Base-by-base conservation (phyloP, 768 basidiomycete genomes). In the Amanita exitialis region DNA sequence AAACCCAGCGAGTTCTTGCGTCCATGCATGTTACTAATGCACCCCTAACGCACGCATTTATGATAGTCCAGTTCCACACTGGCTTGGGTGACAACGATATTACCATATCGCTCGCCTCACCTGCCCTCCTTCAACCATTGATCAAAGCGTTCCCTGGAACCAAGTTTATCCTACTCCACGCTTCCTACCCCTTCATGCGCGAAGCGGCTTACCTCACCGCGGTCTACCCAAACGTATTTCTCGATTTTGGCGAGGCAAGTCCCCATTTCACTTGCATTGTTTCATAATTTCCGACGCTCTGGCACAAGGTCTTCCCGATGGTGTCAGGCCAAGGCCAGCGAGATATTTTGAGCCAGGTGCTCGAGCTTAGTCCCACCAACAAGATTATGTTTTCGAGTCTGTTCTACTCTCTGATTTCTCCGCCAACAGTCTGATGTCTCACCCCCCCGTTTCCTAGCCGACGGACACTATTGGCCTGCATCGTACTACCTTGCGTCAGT, bases 11-110 rank as follows among this genome's bases (percentile, higher is more conserved):
- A 23, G 37, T 42, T 45, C 7, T 23, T 45, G 37, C 18, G 28
- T 16, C 16, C 4, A 34, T 32, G 34, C 44, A 25, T 36, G 30
- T 47, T 15, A 44, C 28, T 34, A 42, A 48, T 53, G 21, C 44
- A 35, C 28, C n/a, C n/a, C n/a, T 34, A 38, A 36, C 9, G 16
- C 25, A 45, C 23, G 13, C 36, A 9, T 38, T 27, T 35, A 13
- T n/a, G n/a, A n/a, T 47, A 90, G 88, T 90, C 18, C 87, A 90
- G 68, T 90, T 90, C 62, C 88, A 90, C 58, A 89, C 85, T 6
- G 88, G 88, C 28, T 71, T 90, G 1, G 88, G 88, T 4, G 87
- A 90, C 57, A 78, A 75, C 52, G 84, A 90, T 49, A 77, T 90
- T 44, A 72, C 65, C 21, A 66, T 89, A 30, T 57, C 67, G 16